Conservation (phyloP, 257 asterid species). For the Scutellaria baicalensis region DNA sequence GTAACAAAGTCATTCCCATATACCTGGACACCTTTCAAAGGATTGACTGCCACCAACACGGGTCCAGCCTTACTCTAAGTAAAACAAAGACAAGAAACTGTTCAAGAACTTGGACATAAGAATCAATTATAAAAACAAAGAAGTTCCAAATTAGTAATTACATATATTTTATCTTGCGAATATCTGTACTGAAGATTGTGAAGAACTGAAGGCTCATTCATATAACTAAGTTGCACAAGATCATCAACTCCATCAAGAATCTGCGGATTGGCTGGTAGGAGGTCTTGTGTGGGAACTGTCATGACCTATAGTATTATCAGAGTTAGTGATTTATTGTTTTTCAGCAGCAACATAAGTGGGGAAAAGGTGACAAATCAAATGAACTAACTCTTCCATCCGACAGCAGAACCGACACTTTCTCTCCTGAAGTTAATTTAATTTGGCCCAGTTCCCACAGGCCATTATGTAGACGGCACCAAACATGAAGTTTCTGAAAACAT, state of each 20-base stretch:
- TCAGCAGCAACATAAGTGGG: slow-evolving; percentile 1
- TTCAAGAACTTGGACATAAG: slow-evolving; percentile 7
- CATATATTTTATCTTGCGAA: slow-evolving; percentile 62
- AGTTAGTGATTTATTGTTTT: slow-evolving; percentile 5
- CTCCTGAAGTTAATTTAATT: slow-evolving; percentile 71
- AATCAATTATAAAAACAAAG: background rate
- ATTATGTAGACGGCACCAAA: slow-evolving; percentile 64
- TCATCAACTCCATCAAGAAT: slow-evolving; percentile 87
- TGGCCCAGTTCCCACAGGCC: slow-evolving; percentile 70
- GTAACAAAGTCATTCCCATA: slow-evolving; percentile 62
- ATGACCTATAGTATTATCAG: slow-evolving; percentile 41
- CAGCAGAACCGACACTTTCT: slow-evolving; percentile 53
- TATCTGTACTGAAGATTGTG: slow-evolving; percentile 79
- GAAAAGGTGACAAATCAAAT: background rate
- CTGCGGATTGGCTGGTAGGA: slow-evolving; percentile 91
- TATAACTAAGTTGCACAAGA: slow-evolving; percentile 76
- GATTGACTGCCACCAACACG: slow-evolving; percentile 74
- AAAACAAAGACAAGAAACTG: slow-evolving; percentile 22
- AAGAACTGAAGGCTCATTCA: slow-evolving; percentile 94
- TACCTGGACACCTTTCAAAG: slow-evolving; percentile 66
- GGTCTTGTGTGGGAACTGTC: slow-evolving; percentile 50
- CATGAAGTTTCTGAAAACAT: slow-evolving; percentile 58
- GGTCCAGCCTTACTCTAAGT: slow-evolving; percentile 93
- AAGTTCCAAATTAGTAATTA: slow-evolving; percentile 22
- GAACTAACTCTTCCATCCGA: slow-evolving; percentile 66